Conservation (phyloP, 2,329 filamentous ascomycete genomes). For the Penicillium palitans region DNA sequence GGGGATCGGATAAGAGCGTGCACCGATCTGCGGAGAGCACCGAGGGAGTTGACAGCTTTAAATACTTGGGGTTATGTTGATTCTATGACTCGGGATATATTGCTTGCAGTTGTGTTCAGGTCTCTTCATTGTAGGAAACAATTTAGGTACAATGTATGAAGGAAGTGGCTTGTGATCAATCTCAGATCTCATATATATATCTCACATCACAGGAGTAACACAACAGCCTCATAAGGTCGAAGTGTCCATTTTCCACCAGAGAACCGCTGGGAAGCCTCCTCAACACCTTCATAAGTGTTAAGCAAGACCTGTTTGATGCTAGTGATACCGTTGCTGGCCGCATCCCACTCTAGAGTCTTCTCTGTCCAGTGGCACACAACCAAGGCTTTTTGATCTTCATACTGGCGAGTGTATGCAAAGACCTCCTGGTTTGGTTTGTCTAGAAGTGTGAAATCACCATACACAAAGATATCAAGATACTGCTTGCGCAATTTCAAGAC, state of each 20-base stretch:
- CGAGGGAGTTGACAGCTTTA: background rate
- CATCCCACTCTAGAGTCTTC: constrained; percentile 34
- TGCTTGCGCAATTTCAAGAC: constrained; percentile 62
- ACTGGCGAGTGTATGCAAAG: constrained; percentile 57
- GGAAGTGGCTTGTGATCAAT: background rate
- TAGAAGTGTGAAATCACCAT: constrained; percentile 62
- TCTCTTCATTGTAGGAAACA: background rate
- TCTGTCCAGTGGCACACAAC: constrained; percentile 42
- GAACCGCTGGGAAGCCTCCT: constrained; percentile 25
- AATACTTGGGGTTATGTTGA: fast-evolving
- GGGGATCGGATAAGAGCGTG: constrained; percentile 23
- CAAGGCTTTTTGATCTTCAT: constrained; percentile 34
- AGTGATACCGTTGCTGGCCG: constrained; percentile 29
- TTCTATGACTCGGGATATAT: background rate
- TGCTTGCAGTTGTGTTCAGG: background rate
- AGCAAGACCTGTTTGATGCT: constrained; percentile 32
- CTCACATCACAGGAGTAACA: constrained; percentile 27
- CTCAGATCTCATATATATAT: background rate
- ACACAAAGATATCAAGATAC: constrained; percentile 64
- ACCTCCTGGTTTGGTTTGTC: constrained; percentile 53
- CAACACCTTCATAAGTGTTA: constrained; percentile 32
- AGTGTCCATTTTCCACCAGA: constrained; percentile 32
- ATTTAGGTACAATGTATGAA: background rate
- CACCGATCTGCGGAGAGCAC: constrained; percentile 15
- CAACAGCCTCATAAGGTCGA: constrained; percentile 37